These are phyloP conservation scores for Annulohypoxylon bovei DNA, from an alignment of 495 filamentous ascomycete species.

Conservation along the genomic window DNA sequence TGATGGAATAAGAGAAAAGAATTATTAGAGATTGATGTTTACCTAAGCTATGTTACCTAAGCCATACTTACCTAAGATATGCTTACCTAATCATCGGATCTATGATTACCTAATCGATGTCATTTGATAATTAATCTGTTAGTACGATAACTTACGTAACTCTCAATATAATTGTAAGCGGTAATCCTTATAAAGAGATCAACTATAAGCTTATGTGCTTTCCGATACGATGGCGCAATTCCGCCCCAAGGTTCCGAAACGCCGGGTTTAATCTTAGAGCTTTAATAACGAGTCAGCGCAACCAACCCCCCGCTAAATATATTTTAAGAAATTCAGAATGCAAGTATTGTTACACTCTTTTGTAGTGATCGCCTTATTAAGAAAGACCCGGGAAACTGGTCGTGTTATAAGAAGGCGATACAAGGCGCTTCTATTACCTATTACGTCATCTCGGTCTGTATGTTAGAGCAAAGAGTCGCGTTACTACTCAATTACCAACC, in stretches of 20 bases:
- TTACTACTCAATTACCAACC: not conserved
- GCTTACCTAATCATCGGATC: too few relatives aligned
- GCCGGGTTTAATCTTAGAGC: not conserved
- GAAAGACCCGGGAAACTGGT: not conserved
- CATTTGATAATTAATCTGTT: not conserved
- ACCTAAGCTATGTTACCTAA: too few relatives aligned
- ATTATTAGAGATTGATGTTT: too few relatives aligned
- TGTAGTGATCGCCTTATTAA: not conserved
- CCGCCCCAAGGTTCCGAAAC: not conserved
- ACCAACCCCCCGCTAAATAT: not conserved
- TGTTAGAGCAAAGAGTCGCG: not conserved
- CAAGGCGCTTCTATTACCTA: not conserved
- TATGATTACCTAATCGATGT: too few relatives aligned
- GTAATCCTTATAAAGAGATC: not conserved
- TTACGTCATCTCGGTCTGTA: constrained; percentile 1
- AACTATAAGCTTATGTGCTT: not conserved
- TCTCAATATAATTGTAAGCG: not conserved
- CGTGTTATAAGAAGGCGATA: not conserved
- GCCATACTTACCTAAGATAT: too few relatives aligned
- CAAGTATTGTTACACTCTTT: not conserved
- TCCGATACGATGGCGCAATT: constrained; percentile 5
- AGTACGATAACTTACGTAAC: not conserved
- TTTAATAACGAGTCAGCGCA: not conserved
- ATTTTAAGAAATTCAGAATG: not conserved
- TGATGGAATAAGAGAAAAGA: too few relatives aligned